phyloP scores from a whole-genome alignment of 805 yeast genomes.

The Myxozyma mucilagina region DNA sequence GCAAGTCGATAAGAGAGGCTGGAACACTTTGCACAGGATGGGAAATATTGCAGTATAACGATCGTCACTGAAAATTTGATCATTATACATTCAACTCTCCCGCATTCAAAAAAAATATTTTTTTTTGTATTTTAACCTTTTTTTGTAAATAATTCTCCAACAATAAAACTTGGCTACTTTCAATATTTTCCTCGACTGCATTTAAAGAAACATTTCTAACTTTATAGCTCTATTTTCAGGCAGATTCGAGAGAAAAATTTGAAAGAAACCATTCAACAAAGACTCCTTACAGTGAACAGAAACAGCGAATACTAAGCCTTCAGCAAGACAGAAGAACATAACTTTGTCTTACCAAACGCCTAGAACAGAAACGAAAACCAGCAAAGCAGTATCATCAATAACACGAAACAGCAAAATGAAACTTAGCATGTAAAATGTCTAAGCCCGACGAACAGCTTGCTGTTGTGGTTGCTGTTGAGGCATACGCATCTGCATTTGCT shows the following conservation, averaged over 20 bases:
- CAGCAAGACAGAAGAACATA: neutral
- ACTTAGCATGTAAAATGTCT: neutral
- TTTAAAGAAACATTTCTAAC: neutral
- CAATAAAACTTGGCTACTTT: neutral
- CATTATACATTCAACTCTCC: neutral
- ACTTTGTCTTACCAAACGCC: neutral
- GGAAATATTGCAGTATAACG: neutral
- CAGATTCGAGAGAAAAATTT: neutral
- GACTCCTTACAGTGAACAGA: neutral
- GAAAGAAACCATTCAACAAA: neutral
- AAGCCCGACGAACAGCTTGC: slow-evolving; percentile 27
- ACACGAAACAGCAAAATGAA: neutral
- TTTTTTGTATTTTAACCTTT: slow-evolving; percentile 23
- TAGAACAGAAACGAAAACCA: neutral
- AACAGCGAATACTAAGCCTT: neutral
- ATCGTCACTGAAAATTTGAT: neutral
- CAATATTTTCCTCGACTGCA: neutral
- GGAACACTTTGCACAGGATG: neutral
- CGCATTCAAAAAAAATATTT: slow-evolving; percentile 12
- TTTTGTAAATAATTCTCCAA: slow-evolving; percentile 6
- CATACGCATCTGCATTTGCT: slow-evolving; percentile 22
- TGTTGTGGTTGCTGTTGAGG: slow-evolving; percentile 35
- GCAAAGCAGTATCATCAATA: neutral
- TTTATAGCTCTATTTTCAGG: neutral
- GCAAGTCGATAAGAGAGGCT: neutral